A percentile compares a stretch with the other conserved stretches of the same genome.
phyloP scores from a whole-genome alignment of 1,139 yeast species.

The Martiniozyma asiatica region DNA sequence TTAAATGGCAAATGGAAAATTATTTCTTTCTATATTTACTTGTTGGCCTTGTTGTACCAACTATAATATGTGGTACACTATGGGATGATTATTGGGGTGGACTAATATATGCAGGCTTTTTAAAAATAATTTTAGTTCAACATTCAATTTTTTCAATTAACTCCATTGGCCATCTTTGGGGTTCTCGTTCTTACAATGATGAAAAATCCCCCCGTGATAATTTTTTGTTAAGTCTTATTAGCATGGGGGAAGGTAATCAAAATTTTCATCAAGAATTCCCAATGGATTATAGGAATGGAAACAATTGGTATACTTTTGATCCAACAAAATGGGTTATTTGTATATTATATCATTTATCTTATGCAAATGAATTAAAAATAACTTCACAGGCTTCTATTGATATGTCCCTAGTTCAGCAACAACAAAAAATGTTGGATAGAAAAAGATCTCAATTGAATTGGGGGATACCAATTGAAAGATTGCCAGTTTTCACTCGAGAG shows the following conservation, averaged over 20 bases:
- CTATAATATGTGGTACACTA: conserved; percentile 29
- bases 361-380: conserved; percentile 29
- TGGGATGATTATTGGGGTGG: conserved; percentile 45
- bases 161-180: conserved; percentile 48
- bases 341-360: conserved; percentile 28
- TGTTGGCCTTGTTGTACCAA: conserved; percentile 40
- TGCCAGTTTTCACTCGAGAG: conserved; percentile 41
- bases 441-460: conserved; percentile 54
- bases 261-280: conserved; percentile 71
- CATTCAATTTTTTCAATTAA: conserved; percentile 46
- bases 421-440: conserved; percentile 47
- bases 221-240: conserved; percentile 34
- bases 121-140: conserved; percentile 41
- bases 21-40: conserved; percentile 33
- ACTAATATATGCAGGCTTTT: conserved; percentile 47
- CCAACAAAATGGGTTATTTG: conserved; percentile 56
- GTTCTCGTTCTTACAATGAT: conserved; percentile 53
- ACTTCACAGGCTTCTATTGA: conserved; percentile 38
- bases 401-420: conserved; percentile 51
- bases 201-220: conserved; percentile 44
- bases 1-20: conserved; percentile 47
- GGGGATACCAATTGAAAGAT: conserved; percentile 65
- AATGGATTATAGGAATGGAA: conserved; percentile 48
- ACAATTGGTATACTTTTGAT: conserved; percentile 42
- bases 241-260: conserved; percentile 58